Percentiles rank a stretch among this genome's conserved stretches.
Evolutionary conservation across 1,139 yeast species (phyloP).

Genomic region (Geotrichum klebahnii): DNA sequence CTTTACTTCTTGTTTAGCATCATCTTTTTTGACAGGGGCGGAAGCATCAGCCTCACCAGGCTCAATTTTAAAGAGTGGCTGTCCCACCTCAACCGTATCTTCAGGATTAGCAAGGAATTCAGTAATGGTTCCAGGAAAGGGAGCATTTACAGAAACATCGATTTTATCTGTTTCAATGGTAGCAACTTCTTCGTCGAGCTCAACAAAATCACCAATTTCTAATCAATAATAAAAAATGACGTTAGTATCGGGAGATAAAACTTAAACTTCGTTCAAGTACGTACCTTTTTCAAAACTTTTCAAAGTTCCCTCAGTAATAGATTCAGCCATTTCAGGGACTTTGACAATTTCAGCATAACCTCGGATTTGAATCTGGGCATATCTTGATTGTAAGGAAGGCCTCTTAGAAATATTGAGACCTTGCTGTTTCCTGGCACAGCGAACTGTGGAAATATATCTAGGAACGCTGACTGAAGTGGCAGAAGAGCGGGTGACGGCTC

Average conservation of each 20-base stretch:
- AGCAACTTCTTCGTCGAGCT: constrained; percentile 85
- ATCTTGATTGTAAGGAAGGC: constrained; percentile 17
- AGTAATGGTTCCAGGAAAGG: constrained; percentile 83
- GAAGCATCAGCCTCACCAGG: constrained; percentile 70
- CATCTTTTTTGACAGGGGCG: no score
- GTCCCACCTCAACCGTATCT: constrained; percentile 95
- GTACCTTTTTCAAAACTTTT: constrained; percentile 56
- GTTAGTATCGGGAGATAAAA: neutral
- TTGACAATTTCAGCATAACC: constrained; percentile 49
- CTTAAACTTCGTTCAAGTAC: no score
- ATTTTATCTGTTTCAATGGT: constrained; percentile 98
- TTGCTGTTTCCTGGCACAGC: constrained; percentile 17
- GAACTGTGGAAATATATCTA: constrained; percentile 17
- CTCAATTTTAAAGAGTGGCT: constrained; percentile 83
- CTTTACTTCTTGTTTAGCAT: no score
- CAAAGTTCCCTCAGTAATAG: constrained; percentile 94
- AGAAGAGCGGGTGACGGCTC: constrained; percentile 17
- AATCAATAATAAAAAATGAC: constrained; percentile 28
- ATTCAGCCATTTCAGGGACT: constrained; percentile 99
- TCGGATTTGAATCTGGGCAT: constrained; percentile 18
- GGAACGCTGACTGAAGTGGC: constrained; percentile 12
- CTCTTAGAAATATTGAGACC: constrained; percentile 9
- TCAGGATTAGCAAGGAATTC: constrained; percentile 81
- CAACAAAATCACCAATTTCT: constrained; percentile 84
- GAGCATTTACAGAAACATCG: constrained; percentile 96